Conservation (phyloP, 177 flowering plant genomes). For the Vitis hybrid region DNA sequence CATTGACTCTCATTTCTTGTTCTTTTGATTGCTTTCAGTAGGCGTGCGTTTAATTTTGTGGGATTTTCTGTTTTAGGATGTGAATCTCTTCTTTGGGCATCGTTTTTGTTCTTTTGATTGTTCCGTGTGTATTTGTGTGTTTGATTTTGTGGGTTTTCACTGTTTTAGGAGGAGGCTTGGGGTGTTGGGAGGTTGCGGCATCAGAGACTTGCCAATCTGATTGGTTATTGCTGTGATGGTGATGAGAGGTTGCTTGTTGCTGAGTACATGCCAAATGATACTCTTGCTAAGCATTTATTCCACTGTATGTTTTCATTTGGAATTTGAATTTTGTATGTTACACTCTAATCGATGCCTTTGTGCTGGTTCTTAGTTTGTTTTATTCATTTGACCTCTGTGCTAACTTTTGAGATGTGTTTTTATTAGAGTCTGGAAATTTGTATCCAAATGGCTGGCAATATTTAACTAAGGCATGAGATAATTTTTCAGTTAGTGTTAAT, state of each 20-base stretch:
- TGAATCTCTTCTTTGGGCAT: conserved; percentile 4
- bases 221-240: conserved; percentile 67
- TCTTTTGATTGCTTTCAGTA: conserved; percentile 1
- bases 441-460: no score
- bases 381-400: no score
- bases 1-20: not conserved
- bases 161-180: conserved; percentile 49
- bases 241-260: conserved; percentile 69
- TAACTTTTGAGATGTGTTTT: no score
- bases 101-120: not conserved
- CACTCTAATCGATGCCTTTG: not conserved
- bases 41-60: not conserved
- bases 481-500: no score
- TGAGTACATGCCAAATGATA: conserved; percentile 66
- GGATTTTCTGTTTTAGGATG: not conserved
- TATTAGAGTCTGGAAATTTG: no score
- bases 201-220: conserved; percentile 51
- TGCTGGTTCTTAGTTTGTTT: not conserved
- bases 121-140: not conserved
- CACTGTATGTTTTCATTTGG: conserved; percentile 37
- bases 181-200: conserved; percentile 57
- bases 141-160: conserved; percentile 6
- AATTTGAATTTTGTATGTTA: not conserved
- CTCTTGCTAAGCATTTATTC: conserved; percentile 62
- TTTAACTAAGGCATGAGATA: no score